Evolutionary conservation across 495 filamentous ascomycete species (phyloP).

Genomic region (Penicillium riverlandense): DNA sequence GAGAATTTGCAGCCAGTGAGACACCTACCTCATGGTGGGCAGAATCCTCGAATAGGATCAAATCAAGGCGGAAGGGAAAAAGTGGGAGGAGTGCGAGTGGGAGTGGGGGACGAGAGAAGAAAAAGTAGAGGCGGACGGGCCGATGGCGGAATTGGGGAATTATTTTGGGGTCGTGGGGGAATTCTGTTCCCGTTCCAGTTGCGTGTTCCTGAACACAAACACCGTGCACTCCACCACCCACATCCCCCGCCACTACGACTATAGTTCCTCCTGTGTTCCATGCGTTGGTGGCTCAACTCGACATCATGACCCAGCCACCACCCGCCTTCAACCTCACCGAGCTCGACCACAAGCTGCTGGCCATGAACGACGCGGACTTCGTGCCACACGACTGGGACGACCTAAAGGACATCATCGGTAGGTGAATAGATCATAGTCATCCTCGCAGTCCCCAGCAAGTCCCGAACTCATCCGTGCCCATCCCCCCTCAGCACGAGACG

Average conservation of each 20-base stretch:
- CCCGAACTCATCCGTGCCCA: slow-evolving; percentile 1
- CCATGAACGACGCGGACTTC: slow-evolving; percentile 66
- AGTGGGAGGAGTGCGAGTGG: slow-evolving; percentile 3
- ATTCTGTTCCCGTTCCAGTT: not conserved
- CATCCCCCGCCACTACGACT: no score
- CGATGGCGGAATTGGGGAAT: no score
- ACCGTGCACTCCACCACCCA: no score
- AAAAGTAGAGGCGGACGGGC: not conserved
- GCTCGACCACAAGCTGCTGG: slow-evolving; percentile 55
- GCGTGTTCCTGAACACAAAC: no score
- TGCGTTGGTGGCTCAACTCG: not conserved
- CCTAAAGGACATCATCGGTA: slow-evolving; percentile 61
- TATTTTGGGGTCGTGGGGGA: no score
- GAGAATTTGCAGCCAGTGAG: slow-evolving; percentile 59
- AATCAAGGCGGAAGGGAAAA: not conserved
- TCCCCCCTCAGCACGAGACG: slow-evolving; percentile 51
- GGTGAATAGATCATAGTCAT: slow-evolving; percentile 7
- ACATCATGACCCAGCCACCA: slow-evolving; percentile 3
- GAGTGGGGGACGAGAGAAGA: slow-evolving; percentile 1
- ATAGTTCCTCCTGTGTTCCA: no score
- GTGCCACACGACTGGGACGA: slow-evolving; percentile 61
- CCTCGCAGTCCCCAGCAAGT: slow-evolving; percentile 4
- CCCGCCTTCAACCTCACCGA: slow-evolving; percentile 58
- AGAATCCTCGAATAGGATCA: slow-evolving; percentile 3
- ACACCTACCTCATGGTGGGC: slow-evolving; percentile 30